phyloP scores from a whole-genome alignment of 768 basidiomycete species.

The Cyclocybe cylindracea region DNA sequence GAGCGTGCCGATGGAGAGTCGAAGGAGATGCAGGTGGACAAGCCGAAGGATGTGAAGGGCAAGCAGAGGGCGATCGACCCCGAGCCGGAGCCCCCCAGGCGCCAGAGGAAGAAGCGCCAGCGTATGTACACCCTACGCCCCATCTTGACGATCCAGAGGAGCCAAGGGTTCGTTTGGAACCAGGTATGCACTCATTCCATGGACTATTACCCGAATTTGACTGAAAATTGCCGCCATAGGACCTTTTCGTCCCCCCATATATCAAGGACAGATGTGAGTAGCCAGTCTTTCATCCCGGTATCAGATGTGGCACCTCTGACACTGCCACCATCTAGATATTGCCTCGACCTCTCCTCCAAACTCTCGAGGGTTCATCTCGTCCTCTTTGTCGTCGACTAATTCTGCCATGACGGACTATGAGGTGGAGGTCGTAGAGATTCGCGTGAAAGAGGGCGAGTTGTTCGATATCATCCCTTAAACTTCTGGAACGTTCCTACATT shows the following conservation, averaged over 20 bases:
- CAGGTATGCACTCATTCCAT: constrained; percentile 51
- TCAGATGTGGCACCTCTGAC: constrained; percentile 8
- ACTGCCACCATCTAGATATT: constrained; percentile 50
- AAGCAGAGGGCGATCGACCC: constrained; percentile 80
- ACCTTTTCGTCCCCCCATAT: constrained; percentile 85
- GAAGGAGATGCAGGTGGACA: constrained; percentile 26
- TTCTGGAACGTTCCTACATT: neutral
- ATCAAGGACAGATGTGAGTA: constrained; percentile 88
- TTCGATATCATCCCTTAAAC: constrained; percentile 70
- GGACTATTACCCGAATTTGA: neutral
- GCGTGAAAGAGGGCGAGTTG: constrained; percentile 77
- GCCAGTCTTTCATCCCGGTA: constrained; percentile 15
- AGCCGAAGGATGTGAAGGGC: constrained; percentile 69
- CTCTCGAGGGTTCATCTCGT: constrained; percentile 63
- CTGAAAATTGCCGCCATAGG: constrained; percentile 40
- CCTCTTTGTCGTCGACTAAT: constrained; percentile 67
- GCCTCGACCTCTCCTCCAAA: constrained; percentile 83
- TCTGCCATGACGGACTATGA: constrained; percentile 74
- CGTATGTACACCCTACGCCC: constrained; percentile 69
- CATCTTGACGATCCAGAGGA: constrained; percentile 83
- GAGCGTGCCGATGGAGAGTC: constrained; percentile 36
- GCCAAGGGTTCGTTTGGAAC: constrained; percentile 91
- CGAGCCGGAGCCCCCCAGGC: constrained; percentile 49
- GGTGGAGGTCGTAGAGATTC: constrained; percentile 86
- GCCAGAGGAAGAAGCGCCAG: constrained; percentile 56